Percentiles rank a stretch among this genome's conserved stretches.
Conservation (phyloP, 345 rosid genomes). For the Carallia pectinifolia region DNA sequence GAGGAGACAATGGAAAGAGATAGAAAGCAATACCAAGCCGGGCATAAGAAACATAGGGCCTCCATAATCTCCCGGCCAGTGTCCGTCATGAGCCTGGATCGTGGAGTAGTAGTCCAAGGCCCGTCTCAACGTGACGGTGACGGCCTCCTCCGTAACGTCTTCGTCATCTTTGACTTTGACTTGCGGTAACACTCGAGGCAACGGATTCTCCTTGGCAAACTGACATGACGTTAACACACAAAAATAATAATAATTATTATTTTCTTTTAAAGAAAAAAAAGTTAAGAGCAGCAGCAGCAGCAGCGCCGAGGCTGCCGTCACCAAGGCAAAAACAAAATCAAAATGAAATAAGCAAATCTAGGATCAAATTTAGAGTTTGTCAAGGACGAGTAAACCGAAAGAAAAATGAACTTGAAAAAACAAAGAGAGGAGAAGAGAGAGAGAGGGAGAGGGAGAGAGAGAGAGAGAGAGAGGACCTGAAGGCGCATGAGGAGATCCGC, state of each 20-base stretch:
- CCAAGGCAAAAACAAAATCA: too few species aligned
- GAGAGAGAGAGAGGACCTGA: conserved; percentile 40
- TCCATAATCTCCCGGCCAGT: conserved; percentile 99
- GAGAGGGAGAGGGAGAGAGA: neutral
- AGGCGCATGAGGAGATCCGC: conserved; percentile 86
- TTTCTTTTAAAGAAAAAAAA: neutral
- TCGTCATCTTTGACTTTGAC: conserved; percentile 54
- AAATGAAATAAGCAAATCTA: too few species aligned
- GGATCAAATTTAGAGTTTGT: too few species aligned
- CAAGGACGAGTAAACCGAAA: too few species aligned
- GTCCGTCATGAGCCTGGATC: conserved; percentile 85
- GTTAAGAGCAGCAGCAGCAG: neutral
- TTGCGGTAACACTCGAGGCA: conserved; percentile 41
- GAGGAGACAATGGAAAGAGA: conserved; percentile 6
- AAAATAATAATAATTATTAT: too few species aligned
- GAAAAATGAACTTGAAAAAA: too few species aligned
- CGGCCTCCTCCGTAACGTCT: conserved; percentile 58
- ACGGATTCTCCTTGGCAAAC: conserved; percentile 67
- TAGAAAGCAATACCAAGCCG: conserved; percentile 54
- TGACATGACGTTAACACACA: conserved; percentile 7
- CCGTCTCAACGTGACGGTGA: conserved; percentile 57
- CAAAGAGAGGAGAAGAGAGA: neutral
- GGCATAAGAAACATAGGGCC: conserved; percentile 99
- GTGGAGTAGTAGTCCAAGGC: conserved; percentile 69
- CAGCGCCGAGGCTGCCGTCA: too few species aligned